Evolutionary conservation across 2,329 filamentous ascomycete genomes (phyloP).

Genomic region (Gnomoniopsis smithogilvyi): DNA sequence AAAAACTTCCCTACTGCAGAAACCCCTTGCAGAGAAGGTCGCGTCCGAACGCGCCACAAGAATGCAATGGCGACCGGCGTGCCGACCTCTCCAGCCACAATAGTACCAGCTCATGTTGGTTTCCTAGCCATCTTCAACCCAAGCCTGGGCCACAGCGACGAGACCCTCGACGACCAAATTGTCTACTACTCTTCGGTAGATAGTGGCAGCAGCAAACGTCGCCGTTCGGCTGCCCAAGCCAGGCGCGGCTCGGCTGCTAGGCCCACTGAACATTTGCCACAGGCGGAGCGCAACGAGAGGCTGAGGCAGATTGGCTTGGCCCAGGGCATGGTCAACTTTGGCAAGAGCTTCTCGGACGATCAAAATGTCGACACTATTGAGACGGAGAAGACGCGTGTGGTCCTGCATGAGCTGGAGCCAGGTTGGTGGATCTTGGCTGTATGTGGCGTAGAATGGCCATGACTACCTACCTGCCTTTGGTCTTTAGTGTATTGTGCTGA

Average conservation of each 20-base stretch:
- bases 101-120: constrained; percentile 78
- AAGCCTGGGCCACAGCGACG: constrained; percentile 60
- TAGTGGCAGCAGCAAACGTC: constrained; percentile 37
- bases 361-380: constrained; percentile 80
- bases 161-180: constrained; percentile 72
- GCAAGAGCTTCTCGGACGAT: constrained; percentile 78
- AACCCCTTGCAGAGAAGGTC: not conserved
- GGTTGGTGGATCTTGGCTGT: constrained; percentile 94
- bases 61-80: constrained; percentile 6
- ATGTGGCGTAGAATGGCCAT: not conserved
- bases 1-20: not conserved
- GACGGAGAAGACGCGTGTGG: constrained; percentile 81
- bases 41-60: not conserved
- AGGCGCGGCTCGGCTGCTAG: constrained; percentile 34
- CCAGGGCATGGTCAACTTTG: constrained; percentile 94
- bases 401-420: constrained; percentile 81
- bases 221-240: constrained; percentile 28
- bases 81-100: constrained; percentile 13
- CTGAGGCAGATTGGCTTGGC: constrained; percentile 91
- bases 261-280: constrained; percentile 42
- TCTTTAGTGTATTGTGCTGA: not conserved
- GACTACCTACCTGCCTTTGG: not conserved
- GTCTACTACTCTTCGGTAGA: constrained; percentile 81
- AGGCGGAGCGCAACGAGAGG: constrained; percentile 77
- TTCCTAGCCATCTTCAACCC: constrained; percentile 97